Percentiles rank a stretch among this genome's conserved stretches.
Evolutionary conservation across 176 grass and related monocot species (phyloP).

Genomic region (bread wheat (Triticum aestivum)): IWGSC_CS_RefSeq_v2.1 NC_057797.1:81967878-81968377

Average conservation of each 20-base stretch:
- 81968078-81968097: background rate
- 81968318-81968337: constrained; percentile 13
- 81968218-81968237: background rate
- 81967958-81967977: background rate
- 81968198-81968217: background rate
- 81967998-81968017: background rate
- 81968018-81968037: background rate
- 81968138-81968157: background rate
- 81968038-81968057: background rate
- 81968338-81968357: background rate
- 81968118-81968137: background rate
- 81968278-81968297: background rate
- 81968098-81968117: background rate
- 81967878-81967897: constrained; percentile 94
- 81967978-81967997: background rate
- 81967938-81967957: background rate
- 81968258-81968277: background rate
- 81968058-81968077: background rate
- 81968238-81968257: background rate
- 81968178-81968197: background rate
- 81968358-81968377: background rate
- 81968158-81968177: background rate
- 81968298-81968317: background rate
- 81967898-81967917: constrained; percentile 56
- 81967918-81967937: constrained; percentile 2